Conservation (phyloP, 805 yeast genomes). For the Zygoascus ofunaensis region DNA sequence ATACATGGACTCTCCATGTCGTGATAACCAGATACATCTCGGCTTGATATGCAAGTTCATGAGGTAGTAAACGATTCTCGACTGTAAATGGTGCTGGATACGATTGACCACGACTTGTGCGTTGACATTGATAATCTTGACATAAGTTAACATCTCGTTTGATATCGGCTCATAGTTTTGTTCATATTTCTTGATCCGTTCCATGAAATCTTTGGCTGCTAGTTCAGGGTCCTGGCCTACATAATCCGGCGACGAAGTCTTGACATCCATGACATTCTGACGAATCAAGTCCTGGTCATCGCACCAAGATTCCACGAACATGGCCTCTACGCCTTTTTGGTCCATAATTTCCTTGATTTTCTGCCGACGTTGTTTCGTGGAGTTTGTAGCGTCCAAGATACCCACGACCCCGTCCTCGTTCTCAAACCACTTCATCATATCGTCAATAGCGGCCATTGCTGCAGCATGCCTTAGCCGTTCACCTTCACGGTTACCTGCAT, state of each 20-base stretch:
- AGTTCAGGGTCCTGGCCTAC: slow-evolving; percentile 54
- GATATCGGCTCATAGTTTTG: slow-evolving; percentile 69
- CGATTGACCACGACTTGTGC: slow-evolving; percentile 81
- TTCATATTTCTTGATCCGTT: slow-evolving; percentile 67
- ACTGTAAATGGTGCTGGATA: slow-evolving; percentile 80
- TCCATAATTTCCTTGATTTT: slow-evolving; percentile 39
- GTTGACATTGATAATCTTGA: slow-evolving; percentile 80
- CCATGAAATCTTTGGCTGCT: slow-evolving; percentile 63
- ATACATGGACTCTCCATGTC: slow-evolving; percentile 93
- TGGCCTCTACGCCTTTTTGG: slow-evolving; percentile 65
- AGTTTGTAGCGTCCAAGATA: slow-evolving; percentile 87
- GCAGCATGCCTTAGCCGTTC: slow-evolving; percentile 57
- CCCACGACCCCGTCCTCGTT: slow-evolving; percentile 82
- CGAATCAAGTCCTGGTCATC: slow-evolving; percentile 69
- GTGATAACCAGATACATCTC: slow-evolving; percentile 81
- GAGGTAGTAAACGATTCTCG: slow-evolving; percentile 87
- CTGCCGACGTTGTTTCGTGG: slow-evolving; percentile 62
- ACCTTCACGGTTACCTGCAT: slow-evolving; percentile 57
- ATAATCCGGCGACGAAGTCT: slow-evolving; percentile 81
- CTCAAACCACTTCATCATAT: slow-evolving; percentile 80
- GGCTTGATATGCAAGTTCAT: slow-evolving; percentile 94
- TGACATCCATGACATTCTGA: slow-evolving; percentile 78
- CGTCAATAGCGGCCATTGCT: slow-evolving; percentile 59
- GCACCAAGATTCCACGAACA: slow-evolving; percentile 89
- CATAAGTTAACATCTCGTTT: slow-evolving; percentile 55